Conservation (phyloP, 768 basidiomycete species). For the Boletus speciosus region DNA sequence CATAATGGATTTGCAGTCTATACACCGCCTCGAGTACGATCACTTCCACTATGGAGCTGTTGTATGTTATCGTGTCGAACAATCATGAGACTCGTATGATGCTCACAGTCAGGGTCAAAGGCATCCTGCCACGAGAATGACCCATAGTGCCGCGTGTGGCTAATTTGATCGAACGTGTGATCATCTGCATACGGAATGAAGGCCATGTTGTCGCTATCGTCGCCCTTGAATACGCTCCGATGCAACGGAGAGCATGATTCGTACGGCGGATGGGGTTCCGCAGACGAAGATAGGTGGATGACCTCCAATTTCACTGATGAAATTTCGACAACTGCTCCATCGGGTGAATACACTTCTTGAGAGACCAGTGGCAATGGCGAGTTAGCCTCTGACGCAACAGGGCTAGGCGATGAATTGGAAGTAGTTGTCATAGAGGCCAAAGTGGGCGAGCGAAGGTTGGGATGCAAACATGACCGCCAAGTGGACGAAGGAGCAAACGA, state of each 20-base stretch:
- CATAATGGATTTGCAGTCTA: conserved; percentile 37
- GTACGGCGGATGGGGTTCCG: conserved; percentile 41
- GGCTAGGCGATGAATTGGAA: neutral
- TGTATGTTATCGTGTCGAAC: conserved; percentile 21
- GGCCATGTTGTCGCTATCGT: conserved; percentile 53
- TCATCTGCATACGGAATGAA: conserved; percentile 68
- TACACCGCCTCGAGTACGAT: conserved; percentile 48
- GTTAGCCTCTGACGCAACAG: neutral
- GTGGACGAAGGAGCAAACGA: conserved; percentile 15
- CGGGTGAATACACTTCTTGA: conserved; percentile 15
- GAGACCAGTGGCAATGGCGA: neutral
- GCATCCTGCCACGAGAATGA: conserved; percentile 50
- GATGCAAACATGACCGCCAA: conserved; percentile 14
- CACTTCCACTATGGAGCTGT: conserved; percentile 40
- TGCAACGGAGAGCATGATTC: conserved; percentile 53
- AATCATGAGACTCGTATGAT: neutral
- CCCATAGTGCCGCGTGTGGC: conserved; percentile 41
- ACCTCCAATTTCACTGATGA: conserved; percentile 15
- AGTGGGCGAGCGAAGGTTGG: conserved; percentile 7
- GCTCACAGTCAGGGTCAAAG: conserved; percentile 42
- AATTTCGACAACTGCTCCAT: conserved; percentile 9
- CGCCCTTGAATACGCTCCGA: conserved; percentile 49
- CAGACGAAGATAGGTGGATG: conserved; percentile 1
- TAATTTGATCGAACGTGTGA: conserved; percentile 41
- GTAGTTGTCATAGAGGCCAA: neutral